phyloP scores from a whole-genome alignment of 495 filamentous ascomycete species.

The Polyplosphaeria fusca region DNA sequence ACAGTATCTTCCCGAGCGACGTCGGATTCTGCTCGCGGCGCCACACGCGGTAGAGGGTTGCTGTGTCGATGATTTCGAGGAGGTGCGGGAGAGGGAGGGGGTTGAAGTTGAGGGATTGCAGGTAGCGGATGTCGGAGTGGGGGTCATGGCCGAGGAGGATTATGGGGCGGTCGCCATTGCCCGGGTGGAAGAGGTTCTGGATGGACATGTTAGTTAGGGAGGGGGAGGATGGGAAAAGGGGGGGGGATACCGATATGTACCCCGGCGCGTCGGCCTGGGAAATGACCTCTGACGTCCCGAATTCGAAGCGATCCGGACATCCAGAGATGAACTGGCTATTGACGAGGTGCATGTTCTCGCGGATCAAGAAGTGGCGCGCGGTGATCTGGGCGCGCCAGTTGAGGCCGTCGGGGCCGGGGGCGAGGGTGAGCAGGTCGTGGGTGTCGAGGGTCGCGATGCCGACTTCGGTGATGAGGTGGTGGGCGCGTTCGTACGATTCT shows the following conservation, averaged over 20 bases:
- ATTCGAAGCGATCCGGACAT: constrained; percentile 71
- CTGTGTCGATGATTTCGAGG: constrained; percentile 67
- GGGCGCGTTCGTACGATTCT: constrained; percentile 70
- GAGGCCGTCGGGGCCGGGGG: constrained; percentile 57
- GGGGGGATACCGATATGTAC: constrained; percentile 50
- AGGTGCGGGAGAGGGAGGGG: constrained; percentile 50
- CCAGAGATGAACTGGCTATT: constrained; percentile 67
- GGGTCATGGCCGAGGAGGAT: constrained; percentile 78
- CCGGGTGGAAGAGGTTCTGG: background rate
- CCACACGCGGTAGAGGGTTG: constrained; percentile 60
- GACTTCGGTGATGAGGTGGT: constrained; percentile 70
- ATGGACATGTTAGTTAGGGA: background rate
- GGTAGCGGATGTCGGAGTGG: constrained; percentile 62
- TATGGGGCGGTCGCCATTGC: constrained; percentile 51
- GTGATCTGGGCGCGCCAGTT: constrained; percentile 65
- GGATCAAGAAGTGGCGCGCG: constrained; percentile 71
- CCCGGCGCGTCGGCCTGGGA: constrained; percentile 40
- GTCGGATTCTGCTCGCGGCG: constrained; percentile 48
- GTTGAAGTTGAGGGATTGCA: constrained; percentile 60
- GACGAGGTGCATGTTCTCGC: constrained; percentile 59
- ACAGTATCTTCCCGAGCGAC: constrained; percentile 59
- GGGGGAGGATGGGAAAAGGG: constrained; percentile 42
- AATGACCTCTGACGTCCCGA: constrained; percentile 53
- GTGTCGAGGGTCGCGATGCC: constrained; percentile 84
- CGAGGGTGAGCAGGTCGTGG: constrained; percentile 47